Percentiles rank a stretch among this genome's conserved stretches.
Conservation (phyloP, 306 rosid genomes). For the Gynostemma pentaphyllum region DNA sequence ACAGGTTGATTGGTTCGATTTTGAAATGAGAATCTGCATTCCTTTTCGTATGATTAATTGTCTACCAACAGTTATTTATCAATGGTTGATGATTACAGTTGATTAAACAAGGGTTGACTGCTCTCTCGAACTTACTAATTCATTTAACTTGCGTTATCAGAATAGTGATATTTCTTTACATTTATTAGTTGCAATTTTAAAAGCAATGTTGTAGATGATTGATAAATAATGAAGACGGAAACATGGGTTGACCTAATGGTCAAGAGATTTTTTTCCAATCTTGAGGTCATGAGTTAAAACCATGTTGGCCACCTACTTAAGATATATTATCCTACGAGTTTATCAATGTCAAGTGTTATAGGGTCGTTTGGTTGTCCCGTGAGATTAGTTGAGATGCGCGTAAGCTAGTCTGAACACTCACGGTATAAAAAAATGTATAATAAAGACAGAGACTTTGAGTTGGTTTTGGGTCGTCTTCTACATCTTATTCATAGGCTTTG, state of each 20-base stretch:
- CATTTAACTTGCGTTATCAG: neutral
- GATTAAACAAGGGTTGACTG: neutral
- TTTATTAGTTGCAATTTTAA: slow-evolving; percentile 1
- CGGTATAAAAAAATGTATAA: too few species aligned
- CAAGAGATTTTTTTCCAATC: too few species aligned
- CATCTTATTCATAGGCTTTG: neutral
- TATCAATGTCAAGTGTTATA: too few species aligned
- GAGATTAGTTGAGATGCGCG: too few species aligned
- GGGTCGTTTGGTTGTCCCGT: too few species aligned
- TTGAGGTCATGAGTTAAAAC: too few species aligned
- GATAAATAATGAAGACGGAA: neutral
- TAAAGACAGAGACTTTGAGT: too few species aligned
- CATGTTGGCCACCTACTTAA: too few species aligned
- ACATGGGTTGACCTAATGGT: too few species aligned
- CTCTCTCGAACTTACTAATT: neutral
- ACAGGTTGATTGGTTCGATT: neutral
- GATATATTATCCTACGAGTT: too few species aligned
- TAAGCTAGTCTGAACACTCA: too few species aligned
- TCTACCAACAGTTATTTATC: neutral
- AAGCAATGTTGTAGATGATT: slow-evolving; percentile 6
- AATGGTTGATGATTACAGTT: too few species aligned
- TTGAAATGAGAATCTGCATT: neutral
- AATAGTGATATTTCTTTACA: neutral
- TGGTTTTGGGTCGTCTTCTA: neutral
- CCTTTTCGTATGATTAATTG: neutral